Conservation (phyloP, 768 basidiomycete genomes). For the Filobasidium floriforme region DNA sequence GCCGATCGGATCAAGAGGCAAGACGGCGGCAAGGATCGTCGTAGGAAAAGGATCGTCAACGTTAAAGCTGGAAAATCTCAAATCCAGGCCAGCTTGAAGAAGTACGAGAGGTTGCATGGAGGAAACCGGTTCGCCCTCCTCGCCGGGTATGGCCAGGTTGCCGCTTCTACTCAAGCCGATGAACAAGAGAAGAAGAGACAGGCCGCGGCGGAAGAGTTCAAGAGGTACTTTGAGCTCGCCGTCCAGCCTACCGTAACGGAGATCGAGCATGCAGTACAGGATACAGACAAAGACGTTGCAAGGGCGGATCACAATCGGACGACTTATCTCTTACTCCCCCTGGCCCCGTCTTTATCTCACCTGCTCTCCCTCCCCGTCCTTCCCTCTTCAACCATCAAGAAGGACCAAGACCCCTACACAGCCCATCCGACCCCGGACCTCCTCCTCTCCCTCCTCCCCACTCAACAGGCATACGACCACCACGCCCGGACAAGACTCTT, state of each 20-base stretch:
- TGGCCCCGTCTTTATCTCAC: conserved; percentile 11
- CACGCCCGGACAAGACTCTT: not conserved
- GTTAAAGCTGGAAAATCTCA: not conserved
- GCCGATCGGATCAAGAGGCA: conserved; percentile 14
- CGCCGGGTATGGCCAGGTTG: not conserved
- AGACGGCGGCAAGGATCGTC: conserved; percentile 3
- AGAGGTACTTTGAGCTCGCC: conserved; percentile 8
- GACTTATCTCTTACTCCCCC: conserved; percentile 20
- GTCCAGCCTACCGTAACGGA: not conserved
- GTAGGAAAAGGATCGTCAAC: not conserved
- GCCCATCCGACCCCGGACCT: not conserved
- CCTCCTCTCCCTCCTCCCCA: not conserved
- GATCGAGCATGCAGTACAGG: not conserved
- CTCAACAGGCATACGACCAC: not conserved
- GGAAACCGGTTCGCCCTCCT: conserved; percentile 1
- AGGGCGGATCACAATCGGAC: not conserved
- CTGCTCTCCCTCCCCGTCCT: conserved; percentile 11
- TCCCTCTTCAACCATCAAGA: too few relatives aligned
- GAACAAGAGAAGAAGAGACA: not conserved
- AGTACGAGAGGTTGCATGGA: conserved; percentile 12
- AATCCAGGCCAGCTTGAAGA: conserved; percentile 10
- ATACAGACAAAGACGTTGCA: not conserved
- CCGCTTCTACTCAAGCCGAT: not conserved
- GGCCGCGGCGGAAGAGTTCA: conserved; percentile 3
- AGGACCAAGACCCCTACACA: not conserved